Conservation (phyloP, 306 rosid genomes). For the Nissolia schottii region DNA sequence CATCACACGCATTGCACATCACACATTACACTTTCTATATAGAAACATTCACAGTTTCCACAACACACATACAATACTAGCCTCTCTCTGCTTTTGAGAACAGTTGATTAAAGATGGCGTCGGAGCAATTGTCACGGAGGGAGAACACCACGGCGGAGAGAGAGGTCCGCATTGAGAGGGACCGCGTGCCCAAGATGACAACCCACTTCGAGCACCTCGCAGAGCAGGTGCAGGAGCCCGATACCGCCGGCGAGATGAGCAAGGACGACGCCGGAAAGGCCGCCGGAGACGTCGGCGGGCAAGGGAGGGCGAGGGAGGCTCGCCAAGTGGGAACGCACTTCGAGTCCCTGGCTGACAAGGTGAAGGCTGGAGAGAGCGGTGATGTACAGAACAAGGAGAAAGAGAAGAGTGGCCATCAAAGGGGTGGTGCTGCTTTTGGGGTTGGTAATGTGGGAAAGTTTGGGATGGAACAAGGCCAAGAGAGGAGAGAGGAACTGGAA, state of each 20-base stretch:
- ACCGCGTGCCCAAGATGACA: conserved; percentile 51
- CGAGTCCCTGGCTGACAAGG: conserved; percentile 49
- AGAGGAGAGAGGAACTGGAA: neutral
- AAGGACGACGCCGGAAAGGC: conserved; percentile 28
- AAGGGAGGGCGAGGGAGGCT: conserved; percentile 31
- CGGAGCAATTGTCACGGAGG: conserved; percentile 44
- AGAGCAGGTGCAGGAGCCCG: conserved; percentile 11
- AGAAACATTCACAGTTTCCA: too few relatives aligned
- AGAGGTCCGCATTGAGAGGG: conserved; percentile 34
- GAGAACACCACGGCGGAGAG: conserved; percentile 41
- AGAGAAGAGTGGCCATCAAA: too few relatives aligned
- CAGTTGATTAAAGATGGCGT: conserved; percentile 68
- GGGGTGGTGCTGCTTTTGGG: neutral
- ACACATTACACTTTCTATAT: too few relatives aligned
- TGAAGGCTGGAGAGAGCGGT: neutral
- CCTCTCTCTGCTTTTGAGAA: too few relatives aligned
- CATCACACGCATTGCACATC: neutral
- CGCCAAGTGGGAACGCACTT: conserved; percentile 31
- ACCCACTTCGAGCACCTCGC: conserved; percentile 54
- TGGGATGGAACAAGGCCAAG: neutral
- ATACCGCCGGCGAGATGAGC: neutral
- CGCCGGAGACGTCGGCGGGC: conserved; percentile 26
- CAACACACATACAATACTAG: neutral
- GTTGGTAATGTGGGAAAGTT: conserved; percentile 23
- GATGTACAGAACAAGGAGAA: neutral